Evolutionary conservation across 148 eudicot species (phyloP).

Genomic region (Rhododendron simsii): DNA sequence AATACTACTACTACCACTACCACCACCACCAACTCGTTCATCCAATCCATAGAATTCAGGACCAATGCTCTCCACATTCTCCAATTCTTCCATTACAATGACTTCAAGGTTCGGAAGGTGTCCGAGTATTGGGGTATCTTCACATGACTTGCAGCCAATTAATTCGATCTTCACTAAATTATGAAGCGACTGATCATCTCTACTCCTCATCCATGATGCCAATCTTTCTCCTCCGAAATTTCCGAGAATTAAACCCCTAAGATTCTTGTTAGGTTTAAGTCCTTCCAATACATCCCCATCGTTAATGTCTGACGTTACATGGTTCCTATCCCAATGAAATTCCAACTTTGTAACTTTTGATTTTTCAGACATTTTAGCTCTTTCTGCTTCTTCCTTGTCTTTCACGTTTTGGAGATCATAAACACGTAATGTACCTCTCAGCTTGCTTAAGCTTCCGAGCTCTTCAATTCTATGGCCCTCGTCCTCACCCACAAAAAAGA

Average conservation of each 20-base stretch:
- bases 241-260: not conserved
- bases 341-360: not conserved
- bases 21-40: not conserved
- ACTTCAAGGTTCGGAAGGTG: not conserved
- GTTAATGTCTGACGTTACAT: not conserved
- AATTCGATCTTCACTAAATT: not conserved
- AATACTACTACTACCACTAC: not conserved
- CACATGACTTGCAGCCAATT: not conserved
- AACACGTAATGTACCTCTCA: not conserved
- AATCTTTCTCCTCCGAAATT: not conserved
- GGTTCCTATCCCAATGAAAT: not conserved
- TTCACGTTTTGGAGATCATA: not conserved
- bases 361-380: not conserved
- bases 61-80: not conserved
- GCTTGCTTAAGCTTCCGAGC: not conserved
- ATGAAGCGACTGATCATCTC: not conserved
- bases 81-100: rapidly evolving
- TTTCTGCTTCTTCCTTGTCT: not conserved
- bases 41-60: not conserved
- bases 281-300: not conserved
- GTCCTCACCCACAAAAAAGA: not conserved
- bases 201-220: not conserved
- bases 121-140: not conserved
- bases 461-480: not conserved
- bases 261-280: not conserved